phyloP scores from a whole-genome alignment of 768 basidiomycete genomes.

The Pisolithus tinctorius region DNA sequence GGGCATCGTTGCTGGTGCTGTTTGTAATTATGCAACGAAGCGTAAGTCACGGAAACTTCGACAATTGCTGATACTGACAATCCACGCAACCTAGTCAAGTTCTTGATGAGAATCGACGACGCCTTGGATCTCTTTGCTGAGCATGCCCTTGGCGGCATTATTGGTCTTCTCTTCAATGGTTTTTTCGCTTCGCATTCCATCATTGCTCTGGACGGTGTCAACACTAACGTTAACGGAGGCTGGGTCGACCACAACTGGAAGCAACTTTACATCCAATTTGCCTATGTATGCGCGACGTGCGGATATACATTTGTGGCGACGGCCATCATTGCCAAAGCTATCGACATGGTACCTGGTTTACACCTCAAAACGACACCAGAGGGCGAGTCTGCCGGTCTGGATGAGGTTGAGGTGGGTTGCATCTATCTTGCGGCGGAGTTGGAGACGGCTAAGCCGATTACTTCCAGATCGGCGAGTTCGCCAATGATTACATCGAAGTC shows the following conservation, averaged over 20 bases:
- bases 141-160: slow-evolving; percentile 80
- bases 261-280: slow-evolving; percentile 74
- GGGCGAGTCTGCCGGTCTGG: slow-evolving; percentile 59
- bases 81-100: slow-evolving; percentile 45
- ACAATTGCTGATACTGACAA: slow-evolving; percentile 8
- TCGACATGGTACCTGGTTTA: slow-evolving; percentile 55
- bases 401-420: slow-evolving; percentile 57
- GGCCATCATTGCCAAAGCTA: slow-evolving; percentile 48
- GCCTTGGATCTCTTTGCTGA: slow-evolving; percentile 89
- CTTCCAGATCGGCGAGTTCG: slow-evolving; percentile 61
- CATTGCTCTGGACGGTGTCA: slow-evolving; percentile 64
- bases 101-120: slow-evolving; percentile 70
- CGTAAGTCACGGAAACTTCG: slow-evolving; percentile 33
- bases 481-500: slow-evolving; percentile 62
- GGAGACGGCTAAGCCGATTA: neutral
- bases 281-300: slow-evolving; percentile 52
- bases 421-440: neutral
- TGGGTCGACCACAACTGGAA: slow-evolving; percentile 75
- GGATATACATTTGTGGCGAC: slow-evolving; percentile 59
- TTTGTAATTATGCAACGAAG: slow-evolving; percentile 83
- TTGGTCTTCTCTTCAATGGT: slow-evolving; percentile 66
- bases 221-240: slow-evolving; percentile 45
- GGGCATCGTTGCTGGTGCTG: slow-evolving; percentile 63
- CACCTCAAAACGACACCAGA: slow-evolving; percentile 46
- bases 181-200: slow-evolving; percentile 66